A percentile compares a stretch with the other conserved stretches of the same genome.
Conservation (phyloP, 768 basidiomycete genomes). For the Lactarius hatsudake region DNA sequence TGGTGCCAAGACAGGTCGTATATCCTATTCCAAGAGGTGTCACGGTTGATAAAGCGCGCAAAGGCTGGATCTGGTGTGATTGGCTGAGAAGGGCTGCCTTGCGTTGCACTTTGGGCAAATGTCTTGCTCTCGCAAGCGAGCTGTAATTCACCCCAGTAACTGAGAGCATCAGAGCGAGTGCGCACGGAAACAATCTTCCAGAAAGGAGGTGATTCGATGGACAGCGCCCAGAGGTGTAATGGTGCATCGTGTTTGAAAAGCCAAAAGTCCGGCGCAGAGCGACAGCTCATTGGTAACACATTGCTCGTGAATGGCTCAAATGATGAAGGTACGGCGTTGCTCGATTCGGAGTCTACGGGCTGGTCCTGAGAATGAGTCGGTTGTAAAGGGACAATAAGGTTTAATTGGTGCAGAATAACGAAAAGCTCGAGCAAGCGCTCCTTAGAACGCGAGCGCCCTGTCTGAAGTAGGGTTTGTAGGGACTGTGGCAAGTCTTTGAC, state of each 20-base stretch:
- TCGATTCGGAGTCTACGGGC: conserved; percentile 45
- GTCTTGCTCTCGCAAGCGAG: conserved; percentile 43
- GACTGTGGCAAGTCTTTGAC: conserved; percentile 53
- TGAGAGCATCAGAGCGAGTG: conserved; percentile 39
- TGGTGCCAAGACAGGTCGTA: conserved; percentile 71
- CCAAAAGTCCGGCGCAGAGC: conserved; percentile 62
- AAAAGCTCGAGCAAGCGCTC: conserved; percentile 61
- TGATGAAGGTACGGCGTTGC: conserved; percentile 42
- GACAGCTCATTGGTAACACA: conserved; percentile 45
- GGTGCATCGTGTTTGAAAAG: conserved; percentile 54
- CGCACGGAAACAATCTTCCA: conserved; percentile 49
- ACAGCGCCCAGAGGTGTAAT: conserved; percentile 56
- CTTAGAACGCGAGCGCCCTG: conserved; percentile 57
- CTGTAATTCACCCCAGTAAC: conserved; percentile 59
- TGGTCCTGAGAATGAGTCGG: conserved; percentile 43
- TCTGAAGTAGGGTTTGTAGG: conserved; percentile 51
- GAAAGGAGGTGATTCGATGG: conserved; percentile 50
- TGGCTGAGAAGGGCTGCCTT: conserved; percentile 30
- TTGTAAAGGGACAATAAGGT: conserved; percentile 58
- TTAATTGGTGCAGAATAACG: conserved; percentile 53
- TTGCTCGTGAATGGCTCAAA: conserved; percentile 47
- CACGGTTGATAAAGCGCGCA: conserved; percentile 54
- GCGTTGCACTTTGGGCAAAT: conserved; percentile 29
- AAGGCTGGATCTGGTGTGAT: conserved; percentile 34
- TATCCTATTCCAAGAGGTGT: conserved; percentile 54